Base-by-base conservation (phyloP, 176 grass and related monocot genomes). In the Calamus simplicifolius region DNA sequence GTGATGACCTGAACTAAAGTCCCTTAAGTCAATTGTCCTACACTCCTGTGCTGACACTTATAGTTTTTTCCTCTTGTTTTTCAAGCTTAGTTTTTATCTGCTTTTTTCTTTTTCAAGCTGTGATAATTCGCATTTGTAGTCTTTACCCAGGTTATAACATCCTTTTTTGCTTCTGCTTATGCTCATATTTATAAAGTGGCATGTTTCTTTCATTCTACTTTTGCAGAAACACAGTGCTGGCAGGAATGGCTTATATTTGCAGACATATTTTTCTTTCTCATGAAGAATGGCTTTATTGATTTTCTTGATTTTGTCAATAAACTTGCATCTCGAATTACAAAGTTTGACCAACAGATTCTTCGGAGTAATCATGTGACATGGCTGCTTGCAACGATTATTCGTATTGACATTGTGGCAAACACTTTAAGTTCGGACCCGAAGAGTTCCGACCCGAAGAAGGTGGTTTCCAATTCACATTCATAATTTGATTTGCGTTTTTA, bases 271-370 rank as follows among this genome's bases (percentile, higher is more conserved):
- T 92, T 92, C 86, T 97, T 97, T 67, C 81, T 92, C 53, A 97
- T 97, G 93, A 97, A 97, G 77, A 97, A 81, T 67, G 93, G 93
- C 18, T 88, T 87, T 68, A 97, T 97, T 29, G 93, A 97, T 75
- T 97, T 97, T 79, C 84, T 97, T 53, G 78, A 97, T 80, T 87
- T 95, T 73, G 84, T 97, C 58, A 84, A 97, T 76, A 92, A 97
- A 63, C 78, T 97, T 70, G 84, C 84, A 4, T 88, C 81, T 67
- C 83, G 81, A 73, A 75, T 97, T 57, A 62, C 80, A 78, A 85
- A 75, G 67, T 61, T 60, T 63, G 86, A 97, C 21, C 87, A 81
- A 53, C 93, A 92, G 49, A 74, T 91, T 91, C 84, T 97, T 59
- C 72, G 78, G 16, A 97, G 81, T 64, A 97, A 97, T 71, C 93